Evolutionary conservation across 164 flowering plant species (phyloP).

Genomic region (grape (Vitis vinifera)): ASM3070453v1 NC_081822.1:8264501-8265000

Average conservation of each 20-base stretch:
- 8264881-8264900: too few species aligned
- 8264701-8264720: too few species aligned
- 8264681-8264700: too few species aligned
- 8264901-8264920: too few species aligned
- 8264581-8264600: not conserved
- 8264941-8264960: too few species aligned
- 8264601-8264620: not conserved
- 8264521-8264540: constrained; percentile 26
- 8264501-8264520: constrained; percentile 8
- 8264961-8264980: too few species aligned
- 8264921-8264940: too few species aligned
- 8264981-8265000: too few species aligned
- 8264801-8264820: constrained; percentile 14
- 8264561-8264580: constrained; percentile 13
- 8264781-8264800: constrained; percentile 1
- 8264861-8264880: not conserved
- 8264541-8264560: constrained; percentile 26
- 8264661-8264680: too few species aligned
- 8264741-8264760: not conserved
- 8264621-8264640: too few species aligned
- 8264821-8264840: not conserved
- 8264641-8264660: too few species aligned
- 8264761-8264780: not conserved
- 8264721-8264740: too few species aligned
- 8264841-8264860: not conserved